A percentile compares a stretch with the other conserved stretches of the same genome.
Evolutionary conservation across 1,284 basidiomycete species (phyloP).

Genomic region (Sparassis latifolia): DNA sequence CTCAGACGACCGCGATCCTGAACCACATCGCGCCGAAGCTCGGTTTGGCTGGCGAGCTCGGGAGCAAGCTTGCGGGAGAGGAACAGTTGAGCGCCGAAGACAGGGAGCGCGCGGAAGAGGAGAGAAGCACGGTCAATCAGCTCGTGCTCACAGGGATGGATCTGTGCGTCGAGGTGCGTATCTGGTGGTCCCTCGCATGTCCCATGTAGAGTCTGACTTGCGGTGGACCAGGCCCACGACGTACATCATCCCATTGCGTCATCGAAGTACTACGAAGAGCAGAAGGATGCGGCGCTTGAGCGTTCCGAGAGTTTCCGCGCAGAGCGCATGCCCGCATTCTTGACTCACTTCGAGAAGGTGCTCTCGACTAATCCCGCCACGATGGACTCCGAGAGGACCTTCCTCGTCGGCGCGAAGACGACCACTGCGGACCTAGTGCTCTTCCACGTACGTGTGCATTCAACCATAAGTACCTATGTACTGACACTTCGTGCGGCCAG

Average conservation of each 20-base stretch:
- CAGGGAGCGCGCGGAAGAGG: conserved; percentile 19
- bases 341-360: conserved; percentile 33
- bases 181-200: conserved; percentile 1
- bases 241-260: conserved; percentile 33
- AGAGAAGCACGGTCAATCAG: conserved; percentile 30
- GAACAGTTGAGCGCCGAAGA: conserved; percentile 14
- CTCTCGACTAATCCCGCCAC: conserved; percentile 27
- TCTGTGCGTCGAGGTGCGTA: conserved; percentile 32
- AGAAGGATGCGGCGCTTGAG: conserved; percentile 27
- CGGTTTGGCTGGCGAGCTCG: conserved; percentile 26
- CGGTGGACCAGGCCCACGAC: conserved; percentile 17
- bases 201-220: neutral
- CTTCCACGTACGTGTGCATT: conserved; percentile 30
- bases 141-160: conserved; percentile 38
- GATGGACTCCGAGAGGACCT: conserved; percentile 17
- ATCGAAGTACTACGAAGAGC: conserved; percentile 42
- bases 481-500: conserved; percentile 1
- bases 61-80: conserved; percentile 14
- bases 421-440: conserved; percentile 43
- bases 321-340: conserved; percentile 41
- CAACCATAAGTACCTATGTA: neutral
- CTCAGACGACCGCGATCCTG: conserved; percentile 37
- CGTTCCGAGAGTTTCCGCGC: conserved; percentile 33
- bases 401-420: conserved; percentile 32
- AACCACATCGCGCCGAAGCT: conserved; percentile 35